Base-by-base conservation (phyloP, 768 basidiomycete genomes). In the Leccinum aurantiacum region DNA sequence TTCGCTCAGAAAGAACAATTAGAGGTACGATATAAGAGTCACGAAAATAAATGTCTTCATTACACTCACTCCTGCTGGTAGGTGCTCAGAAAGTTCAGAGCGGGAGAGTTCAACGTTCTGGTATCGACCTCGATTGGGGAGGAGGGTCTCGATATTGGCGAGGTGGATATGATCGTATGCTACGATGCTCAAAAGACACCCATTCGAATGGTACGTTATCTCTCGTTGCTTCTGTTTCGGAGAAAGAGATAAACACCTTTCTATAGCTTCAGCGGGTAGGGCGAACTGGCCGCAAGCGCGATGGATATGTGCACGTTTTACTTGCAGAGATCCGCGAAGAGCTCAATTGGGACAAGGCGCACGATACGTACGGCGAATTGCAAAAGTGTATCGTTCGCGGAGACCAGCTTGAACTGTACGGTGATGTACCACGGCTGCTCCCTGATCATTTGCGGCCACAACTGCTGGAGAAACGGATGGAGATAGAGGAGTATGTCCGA, bases 81-180 rank as follows among this genome's bases (percentile, higher is more conserved):
- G 95, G 82, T 92, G 33, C 92, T 99, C 68, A 78, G 86, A 60
- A 84, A 85, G 63, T 98, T 99, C 79, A 95, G 95, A 71, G 77
- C 76, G 4, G 94, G 93, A 11, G 87, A 87, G 60, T 93, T 84
- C 72, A 99, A 99, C 66, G 87, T 97, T 38, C 78, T 99, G 11
- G 96, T 99, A 8, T 90, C 95, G 1, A 98, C 97, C 5, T 96
- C 91, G 4, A 93, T 99, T 57, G 97, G 97, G 22, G 97, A 99
- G 75, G 97, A 99, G 74, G 97, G 97, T 59, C 80, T 99, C 17
- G 97, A 99, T 72, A 99, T 99, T 57, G 97, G 97, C 33, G 95
- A 97, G 71, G 89, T 99, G 15, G 97, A 99, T 71, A 80, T 95
- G 69, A 96, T 98, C 58, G 79, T 98, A 52, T 98, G 95, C 68